These are phyloP conservation scores for Vitis hybrid DNA, from an alignment of 177 flowering plant species.

Conservation along the genomic window DNA sequence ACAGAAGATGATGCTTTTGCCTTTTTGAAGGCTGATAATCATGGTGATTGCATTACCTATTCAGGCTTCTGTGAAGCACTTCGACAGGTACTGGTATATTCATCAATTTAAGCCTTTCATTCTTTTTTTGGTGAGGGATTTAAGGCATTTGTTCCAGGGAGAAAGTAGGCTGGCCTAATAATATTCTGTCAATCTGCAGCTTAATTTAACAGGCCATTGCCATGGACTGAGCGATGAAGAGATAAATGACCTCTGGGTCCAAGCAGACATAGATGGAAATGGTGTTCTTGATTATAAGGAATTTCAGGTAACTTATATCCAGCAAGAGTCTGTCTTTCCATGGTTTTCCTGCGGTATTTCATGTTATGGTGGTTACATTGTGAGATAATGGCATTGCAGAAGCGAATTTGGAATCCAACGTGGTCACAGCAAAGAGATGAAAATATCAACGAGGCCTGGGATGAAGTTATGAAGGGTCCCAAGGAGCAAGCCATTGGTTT, in stretches of 20 bases:
- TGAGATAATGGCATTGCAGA: slow-evolving; percentile 45
- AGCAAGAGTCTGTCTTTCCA: no score
- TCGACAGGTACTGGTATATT: slow-evolving; percentile 50
- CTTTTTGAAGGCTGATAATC: slow-evolving; percentile 68
- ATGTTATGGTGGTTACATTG: neutral
- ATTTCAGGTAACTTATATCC: slow-evolving; percentile 63
- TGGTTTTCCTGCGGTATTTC: neutral
- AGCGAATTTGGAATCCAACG: slow-evolving; percentile 67
- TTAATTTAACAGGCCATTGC: slow-evolving; percentile 64
- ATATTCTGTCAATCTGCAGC: slow-evolving; percentile 40
- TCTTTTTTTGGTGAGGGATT: neutral
- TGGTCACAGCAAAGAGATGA: slow-evolving; percentile 46
- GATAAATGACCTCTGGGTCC: slow-evolving; percentile 72
- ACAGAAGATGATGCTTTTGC: slow-evolving; percentile 82
- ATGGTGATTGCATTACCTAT: slow-evolving; percentile 67
- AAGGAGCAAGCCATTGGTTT: slow-evolving; percentile 64
- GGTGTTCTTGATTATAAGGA: slow-evolving; percentile 72
- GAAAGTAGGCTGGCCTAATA: neutral
- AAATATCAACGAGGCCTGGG: slow-evolving; percentile 18
- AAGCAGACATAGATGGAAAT: slow-evolving; percentile 74
- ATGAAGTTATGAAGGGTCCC: slow-evolving; percentile 15
- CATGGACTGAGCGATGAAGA: slow-evolving; percentile 72
- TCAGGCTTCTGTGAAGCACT: slow-evolving; percentile 82
- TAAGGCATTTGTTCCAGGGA: neutral
- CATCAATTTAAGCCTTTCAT: neutral